phyloP scores from a whole-genome alignment of 176 grass and related monocot species.

The Aegilops umbellulata region DNA sequence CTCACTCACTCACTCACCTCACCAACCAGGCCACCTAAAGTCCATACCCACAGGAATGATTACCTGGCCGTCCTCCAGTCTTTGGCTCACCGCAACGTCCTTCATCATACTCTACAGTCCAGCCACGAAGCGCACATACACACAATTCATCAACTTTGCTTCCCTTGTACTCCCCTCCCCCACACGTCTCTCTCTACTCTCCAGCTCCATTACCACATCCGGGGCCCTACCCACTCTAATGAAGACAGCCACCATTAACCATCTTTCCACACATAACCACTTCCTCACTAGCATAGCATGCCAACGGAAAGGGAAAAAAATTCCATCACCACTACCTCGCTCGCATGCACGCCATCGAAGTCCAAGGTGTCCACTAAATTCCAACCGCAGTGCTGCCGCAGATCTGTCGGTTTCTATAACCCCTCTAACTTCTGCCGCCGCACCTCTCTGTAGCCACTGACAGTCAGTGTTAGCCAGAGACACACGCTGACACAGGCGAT shows the following conservation, averaged over 20 bases:
- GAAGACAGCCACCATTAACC: neutral
- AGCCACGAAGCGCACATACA: too few species aligned
- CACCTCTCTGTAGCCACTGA: neutral
- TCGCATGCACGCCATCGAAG: slow-evolving; percentile 1
- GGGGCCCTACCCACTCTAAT: slow-evolving; percentile 1
- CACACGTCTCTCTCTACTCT: neutral
- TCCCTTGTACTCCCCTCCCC: slow-evolving; percentile 50
- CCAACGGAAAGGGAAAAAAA: neutral
- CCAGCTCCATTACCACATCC: neutral
- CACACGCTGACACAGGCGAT: neutral
- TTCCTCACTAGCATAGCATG: slow-evolving; percentile 23
- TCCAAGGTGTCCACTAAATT: slow-evolving; percentile 8
- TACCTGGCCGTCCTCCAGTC: neutral
- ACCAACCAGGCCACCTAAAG: slow-evolving; percentile 4
- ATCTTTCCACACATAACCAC: slow-evolving; percentile 35
- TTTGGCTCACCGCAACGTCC: slow-evolving; percentile 33
- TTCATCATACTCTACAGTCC: slow-evolving; percentile 5
- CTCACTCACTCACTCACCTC: neutral
- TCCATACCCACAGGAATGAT: slow-evolving; percentile 12
- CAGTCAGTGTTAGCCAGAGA: neutral
- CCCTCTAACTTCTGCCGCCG: neutral
- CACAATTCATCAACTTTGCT: slow-evolving; percentile 48
- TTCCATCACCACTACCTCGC: neutral
- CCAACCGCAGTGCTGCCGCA: neutral
- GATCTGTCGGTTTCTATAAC: neutral